Evolutionary conservation across 2,329 filamentous ascomycete species (phyloP), one percentile per base, ranked within the genome.

Genomic region (Albifimbria verrucaria): DNA sequence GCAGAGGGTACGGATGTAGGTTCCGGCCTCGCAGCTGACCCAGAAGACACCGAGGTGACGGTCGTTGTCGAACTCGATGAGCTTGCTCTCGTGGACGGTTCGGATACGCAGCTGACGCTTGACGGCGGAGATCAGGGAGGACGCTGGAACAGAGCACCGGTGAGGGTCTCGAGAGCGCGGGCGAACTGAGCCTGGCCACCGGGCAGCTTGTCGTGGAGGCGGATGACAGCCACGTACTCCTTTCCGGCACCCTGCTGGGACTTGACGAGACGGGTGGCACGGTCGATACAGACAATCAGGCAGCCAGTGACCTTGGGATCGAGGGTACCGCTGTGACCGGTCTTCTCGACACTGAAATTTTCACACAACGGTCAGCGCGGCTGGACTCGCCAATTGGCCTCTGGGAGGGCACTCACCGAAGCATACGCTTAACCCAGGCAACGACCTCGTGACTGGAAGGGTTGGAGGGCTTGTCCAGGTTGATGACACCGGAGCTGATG

Each of bases 241-340:
- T 99, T 99, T 82, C 94, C 94, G 57, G 94, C 94, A 68, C 93
- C 92, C 76, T 99, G 94, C 77, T 99, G 94, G 50, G 92, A 96
- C 82, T 99, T 99, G 72, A 99, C 94, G 54, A 99, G 86, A 67
- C 94, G 89, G 61, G 94, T 99, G 51, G 94, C 94, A 68, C 94
- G 92, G 77, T 97, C 94, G 70, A 97, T 90, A 75, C 90, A 95
- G 68, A 95, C 90, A 69, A 96, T 96, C 70, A 96, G 77, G 75
- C 92, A 96, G 65, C 92, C 92, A 48, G 92, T 99, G 68, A 99
- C 94, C 78, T 97, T 97, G 68, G 93, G 93, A 72, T 99, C 94
- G 65, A 99, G 89, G 57, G 94, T 99, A 72, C 94, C 94, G 64
- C 92, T 96, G 83, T 99, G 94, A 62, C 94, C 94, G 57, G 94